phyloP scores from a whole-genome alignment of 2,329 filamentous ascomycete genomes.

The Emergomyces pasteurianus region DNA sequence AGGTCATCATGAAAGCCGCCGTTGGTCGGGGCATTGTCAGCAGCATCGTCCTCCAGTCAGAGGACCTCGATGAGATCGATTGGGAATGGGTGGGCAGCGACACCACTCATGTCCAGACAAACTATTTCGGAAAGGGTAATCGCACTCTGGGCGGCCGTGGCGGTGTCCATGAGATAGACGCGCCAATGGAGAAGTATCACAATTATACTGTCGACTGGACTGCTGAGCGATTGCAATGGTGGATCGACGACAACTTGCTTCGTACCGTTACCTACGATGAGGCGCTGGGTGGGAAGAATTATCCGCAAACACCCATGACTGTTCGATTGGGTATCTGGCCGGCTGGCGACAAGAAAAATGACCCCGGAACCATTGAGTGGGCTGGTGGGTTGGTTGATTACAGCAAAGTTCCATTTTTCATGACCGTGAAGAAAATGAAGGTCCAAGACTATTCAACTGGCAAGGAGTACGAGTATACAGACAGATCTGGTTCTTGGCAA shows the following conservation, averaged over 20 bases:
- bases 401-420: conserved; percentile 52
- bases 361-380: conserved; percentile 10
- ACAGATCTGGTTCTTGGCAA: conserved; percentile 48
- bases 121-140: conserved; percentile 93
- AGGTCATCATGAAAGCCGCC: conserved; percentile 73
- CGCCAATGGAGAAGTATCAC: conserved; percentile 41
- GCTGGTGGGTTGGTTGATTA: conserved; percentile 12
- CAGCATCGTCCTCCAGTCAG: conserved; percentile 83
- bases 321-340: conserved; percentile 60
- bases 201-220: conserved; percentile 54
- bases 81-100: conserved; percentile 44
- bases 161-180: conserved; percentile 55
- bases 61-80: conserved; percentile 90
- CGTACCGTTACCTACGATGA: conserved; percentile 51
- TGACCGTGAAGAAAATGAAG: conserved; percentile 56
- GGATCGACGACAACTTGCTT: conserved; percentile 48
- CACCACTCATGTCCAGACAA: conserved; percentile 51
- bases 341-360: conserved; percentile 41
- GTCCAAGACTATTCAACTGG: conserved; percentile 46
- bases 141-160: conserved; percentile 79
- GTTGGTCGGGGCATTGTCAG: conserved; percentile 86
- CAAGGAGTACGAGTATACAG: conserved; percentile 54
- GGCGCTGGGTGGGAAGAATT: conserved; percentile 54
- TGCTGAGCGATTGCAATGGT: conserved; percentile 50
- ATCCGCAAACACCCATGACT: conserved; percentile 63